Conservation (phyloP, 2,329 filamentous ascomycete genomes). For the Hymenoscyphus occultus region DNA sequence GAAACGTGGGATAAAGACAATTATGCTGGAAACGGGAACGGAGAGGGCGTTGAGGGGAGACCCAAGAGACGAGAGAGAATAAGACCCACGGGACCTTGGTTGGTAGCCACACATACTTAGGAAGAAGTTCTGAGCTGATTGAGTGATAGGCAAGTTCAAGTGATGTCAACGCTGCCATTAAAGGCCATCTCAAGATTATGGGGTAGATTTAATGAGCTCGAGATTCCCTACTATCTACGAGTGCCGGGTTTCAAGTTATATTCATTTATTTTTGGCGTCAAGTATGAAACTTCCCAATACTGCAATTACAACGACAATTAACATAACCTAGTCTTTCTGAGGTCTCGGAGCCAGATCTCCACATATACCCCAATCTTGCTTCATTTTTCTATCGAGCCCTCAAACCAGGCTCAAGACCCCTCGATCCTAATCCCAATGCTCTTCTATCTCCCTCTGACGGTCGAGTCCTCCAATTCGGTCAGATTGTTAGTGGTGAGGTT, state of each 20-base stretch:
- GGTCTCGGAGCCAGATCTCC: constrained; percentile 83
- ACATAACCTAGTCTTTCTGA: constrained; percentile 63
- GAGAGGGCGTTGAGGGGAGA: constrained; percentile 41
- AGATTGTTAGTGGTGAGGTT: constrained; percentile 88
- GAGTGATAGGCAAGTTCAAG: constrained; percentile 58
- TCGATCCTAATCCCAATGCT: constrained; percentile 77
- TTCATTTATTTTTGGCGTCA: constrained; percentile 70
- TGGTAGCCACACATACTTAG: constrained; percentile 18
- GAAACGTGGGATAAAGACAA: constrained; percentile 40
- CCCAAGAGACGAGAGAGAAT: constrained; percentile 52
- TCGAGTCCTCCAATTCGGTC: constrained; percentile 84
- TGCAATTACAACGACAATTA: background rate
- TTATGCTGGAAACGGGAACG: constrained; percentile 23
- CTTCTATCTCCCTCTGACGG: constrained; percentile 89
- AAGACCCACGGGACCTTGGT: constrained; percentile 66
- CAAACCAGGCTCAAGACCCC: constrained; percentile 80
- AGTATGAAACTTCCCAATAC: constrained; percentile 41
- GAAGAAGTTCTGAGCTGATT: constrained; percentile 18
- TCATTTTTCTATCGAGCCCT: constrained; percentile 96
- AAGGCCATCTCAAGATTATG: constrained; percentile 70
- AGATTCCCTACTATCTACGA: constrained; percentile 67
- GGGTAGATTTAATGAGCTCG: constrained; percentile 71
- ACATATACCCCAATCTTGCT: constrained; percentile 86
- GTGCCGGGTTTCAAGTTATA: constrained; percentile 73
- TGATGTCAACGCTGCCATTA: constrained; percentile 70